Conservation (phyloP, 192 early-diverging fungal genomes). For the Entophlyctis helioformis region DNA sequence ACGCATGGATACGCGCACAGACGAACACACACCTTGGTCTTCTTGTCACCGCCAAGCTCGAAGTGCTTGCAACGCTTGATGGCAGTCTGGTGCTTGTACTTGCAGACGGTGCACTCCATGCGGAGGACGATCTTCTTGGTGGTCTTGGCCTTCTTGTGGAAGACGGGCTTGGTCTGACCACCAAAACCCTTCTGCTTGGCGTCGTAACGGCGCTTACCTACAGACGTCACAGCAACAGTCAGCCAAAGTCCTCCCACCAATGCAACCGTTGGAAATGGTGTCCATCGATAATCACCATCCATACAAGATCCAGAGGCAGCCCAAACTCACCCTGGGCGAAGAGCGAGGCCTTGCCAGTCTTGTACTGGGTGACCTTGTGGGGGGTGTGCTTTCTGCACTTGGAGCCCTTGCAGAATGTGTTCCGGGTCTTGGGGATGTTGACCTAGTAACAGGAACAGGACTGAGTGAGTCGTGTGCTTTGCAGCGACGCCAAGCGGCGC, state of each 20-base stretch:
- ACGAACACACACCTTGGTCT: slow-evolving; percentile 49
- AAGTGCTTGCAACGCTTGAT: slow-evolving; percentile 99
- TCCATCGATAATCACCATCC: no score
- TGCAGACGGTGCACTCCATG: slow-evolving; percentile 97
- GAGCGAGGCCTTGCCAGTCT: slow-evolving; percentile 98
- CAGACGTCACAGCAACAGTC: background rate
- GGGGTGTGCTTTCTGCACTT: slow-evolving; percentile 98
- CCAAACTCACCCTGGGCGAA: slow-evolving; percentile 97
- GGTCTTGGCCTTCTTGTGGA: slow-evolving; percentile 99
- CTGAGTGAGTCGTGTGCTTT: no score
- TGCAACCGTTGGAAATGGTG: background rate
- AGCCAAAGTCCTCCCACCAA: background rate
- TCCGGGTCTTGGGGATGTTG: slow-evolving; percentile 99
- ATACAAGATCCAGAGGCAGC: no score
- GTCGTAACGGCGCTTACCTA: slow-evolving; percentile 62
- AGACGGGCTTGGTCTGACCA: slow-evolving; percentile 99
- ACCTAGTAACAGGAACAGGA: no score
- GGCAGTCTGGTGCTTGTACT: slow-evolving; percentile 93
- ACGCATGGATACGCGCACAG: background rate
- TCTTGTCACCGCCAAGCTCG: slow-evolving; percentile 99
- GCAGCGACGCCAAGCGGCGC: no score
- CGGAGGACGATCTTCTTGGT: slow-evolving; percentile 99
- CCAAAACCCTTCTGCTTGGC: slow-evolving; percentile 99
- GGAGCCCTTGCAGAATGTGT: slow-evolving; percentile 98
- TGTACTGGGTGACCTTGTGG: slow-evolving; percentile 99